phyloP scores from a whole-genome alignment of 768 basidiomycete species.

The Suillus lakei region DNA sequence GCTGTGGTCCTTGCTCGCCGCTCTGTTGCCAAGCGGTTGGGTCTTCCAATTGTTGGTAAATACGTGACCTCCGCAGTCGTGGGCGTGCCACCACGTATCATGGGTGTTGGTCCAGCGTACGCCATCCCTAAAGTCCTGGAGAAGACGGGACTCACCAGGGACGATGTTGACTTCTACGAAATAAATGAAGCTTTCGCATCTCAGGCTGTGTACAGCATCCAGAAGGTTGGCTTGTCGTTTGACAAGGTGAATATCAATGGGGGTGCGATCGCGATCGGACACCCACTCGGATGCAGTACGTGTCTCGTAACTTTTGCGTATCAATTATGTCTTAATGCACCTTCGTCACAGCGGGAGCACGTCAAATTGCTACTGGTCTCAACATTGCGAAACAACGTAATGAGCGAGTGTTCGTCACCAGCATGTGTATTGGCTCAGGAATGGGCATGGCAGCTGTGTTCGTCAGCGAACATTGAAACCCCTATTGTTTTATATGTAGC shows the following conservation, averaged over 20 bases:
- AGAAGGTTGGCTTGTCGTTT: slow-evolving; percentile 69
- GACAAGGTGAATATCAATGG: slow-evolving; percentile 88
- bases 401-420: slow-evolving; percentile 81
- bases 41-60: slow-evolving; percentile 88
- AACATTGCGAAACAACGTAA: slow-evolving; percentile 80
- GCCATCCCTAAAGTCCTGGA: slow-evolving; percentile 81
- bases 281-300: slow-evolving; percentile 85
- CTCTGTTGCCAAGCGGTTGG: slow-evolving; percentile 78
- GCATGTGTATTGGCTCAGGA: slow-evolving; percentile 90
- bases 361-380: slow-evolving; percentile 87
- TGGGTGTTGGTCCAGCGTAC: slow-evolving; percentile 91
- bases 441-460: slow-evolving; percentile 93
- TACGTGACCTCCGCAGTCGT: slow-evolving; percentile 71
- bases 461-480: slow-evolving; percentile 76
- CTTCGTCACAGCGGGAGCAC: slow-evolving; percentile 64
- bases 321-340: slow-evolving; percentile 2
- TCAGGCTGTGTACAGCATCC: slow-evolving; percentile 75
- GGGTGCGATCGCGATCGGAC: slow-evolving; percentile 89
- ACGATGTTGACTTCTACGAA: slow-evolving; percentile 89
- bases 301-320: slow-evolving; percentile 25
- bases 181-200: slow-evolving; percentile 93
- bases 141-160: slow-evolving; percentile 62
- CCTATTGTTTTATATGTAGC: not conserved
- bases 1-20: slow-evolving; percentile 86
- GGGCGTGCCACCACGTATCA: slow-evolving; percentile 86